phyloP scores from a whole-genome alignment of 2,329 filamentous ascomycete species.

The Lachnellula cervina region DNA sequence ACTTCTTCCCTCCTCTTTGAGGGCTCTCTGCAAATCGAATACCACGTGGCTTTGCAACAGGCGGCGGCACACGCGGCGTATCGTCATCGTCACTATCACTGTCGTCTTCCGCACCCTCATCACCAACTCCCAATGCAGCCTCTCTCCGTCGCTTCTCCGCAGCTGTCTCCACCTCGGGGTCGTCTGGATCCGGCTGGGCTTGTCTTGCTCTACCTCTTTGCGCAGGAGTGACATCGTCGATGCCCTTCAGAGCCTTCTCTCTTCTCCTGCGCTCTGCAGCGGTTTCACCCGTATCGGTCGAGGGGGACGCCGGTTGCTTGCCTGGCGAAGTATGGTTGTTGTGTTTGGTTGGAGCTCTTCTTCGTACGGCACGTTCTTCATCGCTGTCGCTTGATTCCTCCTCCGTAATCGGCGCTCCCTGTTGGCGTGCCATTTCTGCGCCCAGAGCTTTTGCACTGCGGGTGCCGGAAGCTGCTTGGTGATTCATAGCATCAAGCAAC shows the following conservation, averaged over 20 bases:
- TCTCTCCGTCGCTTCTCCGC: conserved; percentile 57
- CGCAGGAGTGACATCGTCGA: conserved; percentile 33
- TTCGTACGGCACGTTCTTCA: not conserved
- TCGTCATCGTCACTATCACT: conserved; percentile 29
- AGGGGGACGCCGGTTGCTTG: too few relatives aligned
- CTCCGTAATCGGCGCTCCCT: conserved; percentile 11
- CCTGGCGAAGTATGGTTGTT: too few relatives aligned
- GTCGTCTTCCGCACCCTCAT: conserved; percentile 8
- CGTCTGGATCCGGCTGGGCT: not conserved
- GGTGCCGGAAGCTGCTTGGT: conserved; percentile 10
- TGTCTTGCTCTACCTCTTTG: conserved; percentile 6
- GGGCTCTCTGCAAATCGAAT: conserved; percentile 33
- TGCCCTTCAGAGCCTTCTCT: conserved; percentile 46
- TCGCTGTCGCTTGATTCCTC: conserved; percentile 3
- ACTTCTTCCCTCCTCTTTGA: conserved; percentile 15
- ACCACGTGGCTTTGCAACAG: conserved; percentile 22
- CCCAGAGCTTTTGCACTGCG: conserved; percentile 14
- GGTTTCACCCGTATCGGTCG: conserved; percentile 37
- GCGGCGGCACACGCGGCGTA: conserved; percentile 27
- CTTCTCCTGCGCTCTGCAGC: conserved; percentile 40
- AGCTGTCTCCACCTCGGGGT: conserved; percentile 59
- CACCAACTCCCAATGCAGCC: conserved; percentile 62
- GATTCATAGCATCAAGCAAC: conserved; percentile 35
- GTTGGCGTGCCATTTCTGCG: conserved; percentile 17
- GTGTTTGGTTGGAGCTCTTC: not conserved